Percentiles rank a stretch among this genome's conserved stretches.
Conservation (phyloP, 352 stramenopile genomes). For the Globisporangium echinulatum region DNA sequence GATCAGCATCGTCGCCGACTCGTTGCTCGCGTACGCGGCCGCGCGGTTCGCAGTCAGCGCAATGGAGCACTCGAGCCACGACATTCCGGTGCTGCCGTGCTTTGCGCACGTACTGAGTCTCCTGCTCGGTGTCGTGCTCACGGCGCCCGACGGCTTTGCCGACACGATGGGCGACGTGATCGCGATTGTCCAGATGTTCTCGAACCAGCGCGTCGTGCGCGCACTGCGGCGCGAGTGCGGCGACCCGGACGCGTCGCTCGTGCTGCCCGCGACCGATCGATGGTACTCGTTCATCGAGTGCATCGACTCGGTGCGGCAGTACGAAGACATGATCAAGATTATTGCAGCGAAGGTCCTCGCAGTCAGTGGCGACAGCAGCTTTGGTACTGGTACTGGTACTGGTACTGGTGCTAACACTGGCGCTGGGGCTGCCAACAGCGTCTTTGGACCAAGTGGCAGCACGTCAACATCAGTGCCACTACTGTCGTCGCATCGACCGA, state of each 20-base stretch:
- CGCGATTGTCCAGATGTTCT: conserved; percentile 60
- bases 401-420: background rate
- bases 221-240: conserved; percentile 57
- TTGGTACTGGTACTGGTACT: background rate
- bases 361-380: conserved; percentile 11
- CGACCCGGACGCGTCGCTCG: conserved; percentile 46
- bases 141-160: conserved; percentile 33
- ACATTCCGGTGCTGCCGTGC: conserved; percentile 55
- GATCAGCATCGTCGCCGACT: conserved; percentile 68
- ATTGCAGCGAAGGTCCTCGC: conserved; percentile 51
- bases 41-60: conserved; percentile 38
- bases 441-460: too few relatives aligned
- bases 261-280: conserved; percentile 30
- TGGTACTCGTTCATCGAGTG: conserved; percentile 82
- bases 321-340: conserved; percentile 83
- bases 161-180: conserved; percentile 65
- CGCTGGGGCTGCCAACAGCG: background rate
- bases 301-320: conserved; percentile 72
- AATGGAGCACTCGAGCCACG: conserved; percentile 26
- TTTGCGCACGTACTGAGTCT: conserved; percentile 48
- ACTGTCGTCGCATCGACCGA: conserved; percentile 1
- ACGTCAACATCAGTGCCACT: too few relatives aligned
- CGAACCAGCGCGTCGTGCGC: conserved; percentile 46
- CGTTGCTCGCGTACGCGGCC: conserved; percentile 27
- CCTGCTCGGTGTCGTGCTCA: conserved; percentile 54